Evolutionary conservation across 1,284 basidiomycete genomes (phyloP).

Genomic region (Takashimella koratensis): DNA sequence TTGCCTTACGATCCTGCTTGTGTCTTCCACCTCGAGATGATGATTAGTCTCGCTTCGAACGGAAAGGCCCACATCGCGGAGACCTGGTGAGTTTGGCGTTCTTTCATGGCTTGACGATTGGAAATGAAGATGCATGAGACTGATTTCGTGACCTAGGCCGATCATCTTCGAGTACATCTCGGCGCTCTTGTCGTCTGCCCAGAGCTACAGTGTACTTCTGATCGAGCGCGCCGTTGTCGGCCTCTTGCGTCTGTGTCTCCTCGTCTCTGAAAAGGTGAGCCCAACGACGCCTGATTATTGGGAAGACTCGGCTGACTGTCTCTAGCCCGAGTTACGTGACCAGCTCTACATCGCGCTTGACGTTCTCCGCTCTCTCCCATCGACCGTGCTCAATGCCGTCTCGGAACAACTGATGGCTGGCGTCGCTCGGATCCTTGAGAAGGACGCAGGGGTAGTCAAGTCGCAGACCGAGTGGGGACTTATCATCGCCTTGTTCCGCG

Average conservation of each 20-base stretch:
- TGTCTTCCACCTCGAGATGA: conserved; percentile 88
- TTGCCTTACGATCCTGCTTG: conserved; percentile 91
- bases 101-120: too few relatives aligned
- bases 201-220: conserved; percentile 79
- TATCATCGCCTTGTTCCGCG: conserved; percentile 82
- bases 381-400: conserved; percentile 71
- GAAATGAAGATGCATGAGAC: not conserved
- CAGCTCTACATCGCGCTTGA: conserved; percentile 93
- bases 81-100: conserved; percentile 77
- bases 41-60: conserved; percentile 80
- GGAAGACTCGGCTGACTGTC: conserved; percentile 1
- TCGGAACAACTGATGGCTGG: conserved; percentile 89
- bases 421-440: conserved; percentile 70
- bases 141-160: conserved; percentile 58
- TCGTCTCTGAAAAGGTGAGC: conserved; percentile 70
- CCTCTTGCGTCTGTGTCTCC: conserved; percentile 70
- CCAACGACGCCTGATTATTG: not conserved
- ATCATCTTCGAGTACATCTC: conserved; percentile 89
- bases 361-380: conserved; percentile 74
- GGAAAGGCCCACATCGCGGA: conserved; percentile 74
- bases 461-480: conserved; percentile 96
- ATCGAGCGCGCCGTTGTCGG: conserved; percentile 96
- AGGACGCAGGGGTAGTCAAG: conserved; percentile 66
- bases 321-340: conserved; percentile 70
- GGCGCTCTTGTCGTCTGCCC: conserved; percentile 69